These are phyloP conservation scores for Xylaria hypoxylon DNA, from an alignment of 2,329 filamentous ascomycete genomes.

Conservation along the genomic window DNA sequence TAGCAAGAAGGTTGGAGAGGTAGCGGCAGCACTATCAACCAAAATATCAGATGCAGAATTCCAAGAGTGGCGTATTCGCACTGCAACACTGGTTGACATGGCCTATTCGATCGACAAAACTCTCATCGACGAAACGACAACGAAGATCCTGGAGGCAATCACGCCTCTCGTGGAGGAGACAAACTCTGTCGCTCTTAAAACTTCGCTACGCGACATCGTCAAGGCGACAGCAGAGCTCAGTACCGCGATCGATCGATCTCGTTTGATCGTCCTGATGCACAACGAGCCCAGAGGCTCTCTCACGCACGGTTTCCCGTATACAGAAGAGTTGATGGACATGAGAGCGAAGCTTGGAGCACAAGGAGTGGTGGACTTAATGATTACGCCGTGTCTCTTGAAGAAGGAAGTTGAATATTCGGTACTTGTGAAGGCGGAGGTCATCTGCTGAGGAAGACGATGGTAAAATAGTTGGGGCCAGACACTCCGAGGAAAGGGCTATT, in stretches of 20 bases:
- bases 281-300: constrained; percentile 43
- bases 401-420: constrained; percentile 43
- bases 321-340: constrained; percentile 43
- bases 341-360: constrained; percentile 38
- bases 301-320: constrained; percentile 44
- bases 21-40: constrained; percentile 32
- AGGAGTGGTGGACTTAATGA: constrained; percentile 47
- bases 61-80: constrained; percentile 44
- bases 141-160: constrained; percentile 40
- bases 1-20: constrained; percentile 34
- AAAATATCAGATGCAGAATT: constrained; percentile 38
- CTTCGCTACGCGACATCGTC: constrained; percentile 41
- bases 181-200: constrained; percentile 33
- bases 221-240: constrained; percentile 41
- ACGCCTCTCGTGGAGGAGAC: constrained; percentile 36
- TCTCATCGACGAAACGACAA: constrained; percentile 34
- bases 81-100: constrained; percentile 41
- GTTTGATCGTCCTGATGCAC: constrained; percentile 44
- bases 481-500: neutral
- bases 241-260: constrained; percentile 40
- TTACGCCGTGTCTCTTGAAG: constrained; percentile 48
- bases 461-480: neutral
- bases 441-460: constrained; percentile 40
- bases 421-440: constrained; percentile 48
- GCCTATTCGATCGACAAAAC: constrained; percentile 37